Base-by-base conservation (phyloP, 306 rosid genomes). In the Cucurbita maxima region DNA sequence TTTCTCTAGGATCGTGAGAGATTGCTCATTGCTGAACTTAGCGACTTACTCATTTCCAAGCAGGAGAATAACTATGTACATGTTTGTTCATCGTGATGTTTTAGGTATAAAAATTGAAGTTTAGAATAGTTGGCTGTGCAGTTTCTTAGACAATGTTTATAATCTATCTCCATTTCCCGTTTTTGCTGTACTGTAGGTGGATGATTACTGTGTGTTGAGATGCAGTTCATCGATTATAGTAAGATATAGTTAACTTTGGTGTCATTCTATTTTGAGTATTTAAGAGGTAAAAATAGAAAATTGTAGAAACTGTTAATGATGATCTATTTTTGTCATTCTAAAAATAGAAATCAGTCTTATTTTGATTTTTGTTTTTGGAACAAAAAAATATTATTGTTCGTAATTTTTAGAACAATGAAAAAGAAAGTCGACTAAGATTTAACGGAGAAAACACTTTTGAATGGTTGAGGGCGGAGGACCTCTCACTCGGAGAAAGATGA, bases 131-230 rank as follows among this genome's bases (percentile, higher is more conserved):
- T 74, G 44, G 76, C 13, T 55, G 2, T 57, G 76, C 69, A 58
- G 37, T 43, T 30, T 74, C 13, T 40, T 43, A 61, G 55, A 63
- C 58, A 76, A 44, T 45, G 43, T 71, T 74, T 71, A n/a, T 77
- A 53, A 72, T 77, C 57, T 73, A 72, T 77, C 57, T 73, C 71
- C 73, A 61, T 20, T 75, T 77, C 51, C 74, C 15, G 41, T 69
- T 81, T 75, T 78, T 82, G 75, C 79, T 90, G 72, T 74, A 79
- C 81, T 90, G 83, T 90, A 93, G 98, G 88, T 93, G 96, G 96
- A 82, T 93, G 96, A 90, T 80, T 87, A 79, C 84, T 82, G 79
- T 86, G 79, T 77, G 79, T 84, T 79, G 94, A 74, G 87, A 70
- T 83, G 93, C 76, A 44, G 82, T 84, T 80, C 88, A 76, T 81